Conservation (phyloP, 148 eudicot genomes). For the Rheum nobile region DNA sequence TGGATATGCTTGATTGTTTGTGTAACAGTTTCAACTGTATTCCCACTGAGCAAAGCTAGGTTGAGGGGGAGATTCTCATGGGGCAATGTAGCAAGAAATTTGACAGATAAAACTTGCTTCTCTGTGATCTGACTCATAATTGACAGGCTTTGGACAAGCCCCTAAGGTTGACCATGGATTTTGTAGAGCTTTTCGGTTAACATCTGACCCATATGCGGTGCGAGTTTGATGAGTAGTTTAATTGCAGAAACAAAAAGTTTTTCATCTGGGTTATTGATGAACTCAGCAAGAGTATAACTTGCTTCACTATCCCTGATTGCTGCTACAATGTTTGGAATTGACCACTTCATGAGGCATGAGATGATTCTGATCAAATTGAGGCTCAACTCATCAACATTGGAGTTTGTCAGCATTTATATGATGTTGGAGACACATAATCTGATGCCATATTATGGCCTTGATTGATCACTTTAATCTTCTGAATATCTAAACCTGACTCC, state of each 20-base stretch:
- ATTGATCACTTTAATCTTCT: slow-evolving; percentile 32
- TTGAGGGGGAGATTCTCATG: slow-evolving; percentile 65
- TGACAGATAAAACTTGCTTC: slow-evolving; percentile 50
- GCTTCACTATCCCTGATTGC: slow-evolving; percentile 65
- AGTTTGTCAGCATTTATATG: slow-evolving; percentile 35
- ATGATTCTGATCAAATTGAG: slow-evolving; percentile 53
- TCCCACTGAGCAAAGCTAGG: slow-evolving; percentile 36
- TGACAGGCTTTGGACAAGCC: slow-evolving; percentile 31
- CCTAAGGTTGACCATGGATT: slow-evolving; percentile 44
- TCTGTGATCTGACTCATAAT: slow-evolving; percentile 43
- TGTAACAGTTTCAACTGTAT: slow-evolving; percentile 36
- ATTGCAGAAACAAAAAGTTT: slow-evolving; percentile 46
- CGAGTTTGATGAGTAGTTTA: slow-evolving; percentile 44
- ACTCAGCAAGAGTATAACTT: slow-evolving; percentile 51
- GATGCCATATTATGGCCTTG: slow-evolving; percentile 48
- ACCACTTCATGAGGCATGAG: slow-evolving; percentile 37
- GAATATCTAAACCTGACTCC: slow-evolving; percentile 49
- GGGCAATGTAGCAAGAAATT: slow-evolving; percentile 66
- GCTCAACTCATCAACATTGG: slow-evolving; percentile 48
- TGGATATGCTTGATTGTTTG: slow-evolving; percentile 35
- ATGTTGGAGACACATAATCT: slow-evolving; percentile 48
- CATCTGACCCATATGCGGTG: slow-evolving; percentile 43
- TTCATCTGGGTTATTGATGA: slow-evolving; percentile 51
- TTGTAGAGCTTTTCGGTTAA: neutral
- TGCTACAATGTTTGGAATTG: slow-evolving; percentile 29